Evolutionary conservation across 306 rosid genomes (phyloP).

Genomic region (Ammopiptanthus mongolicus): DNA sequence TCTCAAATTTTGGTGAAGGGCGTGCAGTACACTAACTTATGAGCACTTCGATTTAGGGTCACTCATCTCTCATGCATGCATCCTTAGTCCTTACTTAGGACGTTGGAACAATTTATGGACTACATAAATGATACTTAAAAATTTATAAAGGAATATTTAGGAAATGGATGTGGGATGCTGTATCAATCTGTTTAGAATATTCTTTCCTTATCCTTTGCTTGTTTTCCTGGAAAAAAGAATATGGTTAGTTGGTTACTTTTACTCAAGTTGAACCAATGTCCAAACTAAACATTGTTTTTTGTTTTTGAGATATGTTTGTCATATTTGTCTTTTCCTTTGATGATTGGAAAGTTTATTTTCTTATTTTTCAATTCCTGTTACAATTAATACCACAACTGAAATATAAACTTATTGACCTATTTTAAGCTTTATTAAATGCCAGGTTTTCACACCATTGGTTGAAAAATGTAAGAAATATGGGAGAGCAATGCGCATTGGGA

Average conservation of each 20-base stretch:
- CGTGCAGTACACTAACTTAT: not conserved
- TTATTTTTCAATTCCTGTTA: not conserved
- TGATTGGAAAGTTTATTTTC: not conserved
- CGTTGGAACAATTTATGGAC: not conserved
- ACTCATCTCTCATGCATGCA: not conserved
- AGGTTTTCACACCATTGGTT: conserved; percentile 95
- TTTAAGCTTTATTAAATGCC: conserved; percentile 1
- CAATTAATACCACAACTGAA: not conserved
- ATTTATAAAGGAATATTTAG: not conserved
- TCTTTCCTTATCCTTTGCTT: not conserved
- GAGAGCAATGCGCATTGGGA: conserved; percentile 99
- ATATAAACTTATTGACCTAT: conserved; percentile 15
- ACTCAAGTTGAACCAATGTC: not conserved
- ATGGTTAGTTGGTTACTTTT: not conserved
- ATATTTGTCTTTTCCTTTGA: not conserved
- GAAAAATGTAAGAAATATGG: conserved; percentile 97
- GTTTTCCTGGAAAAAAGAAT: not conserved
- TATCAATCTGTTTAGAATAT: not conserved
- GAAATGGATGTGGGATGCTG: not conserved
- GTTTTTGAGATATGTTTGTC: not conserved
- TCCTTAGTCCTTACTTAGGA: not conserved
- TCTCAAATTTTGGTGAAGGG: not conserved
- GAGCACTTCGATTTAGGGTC: not conserved
- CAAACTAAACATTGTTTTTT: not conserved
- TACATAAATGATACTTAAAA: not conserved